Evolutionary conservation across 768 basidiomycete species (phyloP).

Genomic region (Punctularia strigosozonata): DNA sequence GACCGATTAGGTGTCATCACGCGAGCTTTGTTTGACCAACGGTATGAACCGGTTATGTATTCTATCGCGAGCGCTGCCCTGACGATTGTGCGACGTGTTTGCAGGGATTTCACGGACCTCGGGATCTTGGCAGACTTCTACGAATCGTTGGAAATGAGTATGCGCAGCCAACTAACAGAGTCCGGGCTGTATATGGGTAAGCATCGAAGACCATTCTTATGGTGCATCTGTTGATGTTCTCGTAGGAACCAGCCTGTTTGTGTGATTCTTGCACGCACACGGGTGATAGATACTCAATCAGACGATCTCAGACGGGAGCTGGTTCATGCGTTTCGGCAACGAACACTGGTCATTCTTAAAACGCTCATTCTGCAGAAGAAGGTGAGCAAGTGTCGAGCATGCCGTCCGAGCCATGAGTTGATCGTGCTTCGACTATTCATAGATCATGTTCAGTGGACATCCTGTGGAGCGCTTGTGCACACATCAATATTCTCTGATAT

Average conservation of each 20-base stretch:
- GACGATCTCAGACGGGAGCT: conserved; percentile 63
- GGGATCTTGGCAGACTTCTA: conserved; percentile 86
- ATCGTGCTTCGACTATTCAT: conserved; percentile 7
- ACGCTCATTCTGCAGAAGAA: conserved; percentile 88
- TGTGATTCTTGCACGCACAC: conserved; percentile 2
- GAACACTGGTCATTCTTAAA: conserved; percentile 88
- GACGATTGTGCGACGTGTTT: conserved; percentile 1
- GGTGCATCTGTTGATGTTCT: not conserved
- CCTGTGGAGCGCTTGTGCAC: conserved; percentile 95
- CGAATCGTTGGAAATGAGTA: conserved; percentile 57
- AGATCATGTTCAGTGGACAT: conserved; percentile 97
- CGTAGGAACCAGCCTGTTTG: conserved; percentile 61
- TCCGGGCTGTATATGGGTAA: conserved; percentile 92
- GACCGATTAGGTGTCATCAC: conserved; percentile 95
- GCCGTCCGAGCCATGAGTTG: no score
- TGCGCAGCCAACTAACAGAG: conserved; percentile 78
- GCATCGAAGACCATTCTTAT: no score
- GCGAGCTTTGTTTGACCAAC: conserved; percentile 78
- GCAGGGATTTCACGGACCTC: conserved; percentile 78
- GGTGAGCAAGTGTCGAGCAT: conserved; percentile 40
- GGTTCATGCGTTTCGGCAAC: conserved; percentile 87
- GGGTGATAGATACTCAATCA: not conserved
- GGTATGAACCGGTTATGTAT: conserved; percentile 24
- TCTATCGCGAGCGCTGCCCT: not conserved
- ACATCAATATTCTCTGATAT: conserved; percentile 95